Base-by-base conservation (phyloP, 176 grass and related monocot species). In the Musa acuminata region DNA sequence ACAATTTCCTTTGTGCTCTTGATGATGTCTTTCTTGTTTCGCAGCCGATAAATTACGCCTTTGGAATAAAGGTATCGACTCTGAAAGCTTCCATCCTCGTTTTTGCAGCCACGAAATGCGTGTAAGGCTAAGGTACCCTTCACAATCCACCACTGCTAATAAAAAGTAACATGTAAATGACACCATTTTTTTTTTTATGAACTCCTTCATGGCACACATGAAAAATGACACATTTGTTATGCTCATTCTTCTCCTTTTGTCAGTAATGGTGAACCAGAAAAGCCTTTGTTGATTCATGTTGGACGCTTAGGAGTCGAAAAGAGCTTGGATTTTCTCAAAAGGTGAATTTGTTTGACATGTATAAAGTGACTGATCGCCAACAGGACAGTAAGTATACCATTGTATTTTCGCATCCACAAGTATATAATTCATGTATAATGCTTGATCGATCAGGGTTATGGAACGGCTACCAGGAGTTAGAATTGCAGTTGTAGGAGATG, bases 251-350 rank as follows among this genome's bases (percentile, higher is more conserved):
- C 50, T 19, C 78, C n/a, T 79, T 48, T 25, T 82, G 50, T 48
- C 43, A 99, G 96, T 82, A 88, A 84, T 21, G 96, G 96, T 79
- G 96, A 99, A 87, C 82, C 79, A 78, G 96, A 95, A 77, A 94
- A 99, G 72, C 84, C 88, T 52, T 84, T 99, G 79, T 75, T 99
- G 78, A 89, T 99, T 80, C 96, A 99, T 62, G 96, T 99, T 49
- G 96, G 96, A 13, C 96, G 96, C 78, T 85, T 99, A 74, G 96
- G 96, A 8, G 86, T 85, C 14, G 96, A 99, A 78, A 99, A 99
- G 74, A 99, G 86, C 78, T 91, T 99, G 80, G 96, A 91, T 89
- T 99, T 99, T 77, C 86, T 99, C 65, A 91, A 94, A 80, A 89
- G 88, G 95, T 98, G 69, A 76, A 70, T 12, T 64, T 73, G 77